Evolutionary conservation across 1,139 yeast species (phyloP).

Genomic region (Hanseniaspora sp.): DNA sequence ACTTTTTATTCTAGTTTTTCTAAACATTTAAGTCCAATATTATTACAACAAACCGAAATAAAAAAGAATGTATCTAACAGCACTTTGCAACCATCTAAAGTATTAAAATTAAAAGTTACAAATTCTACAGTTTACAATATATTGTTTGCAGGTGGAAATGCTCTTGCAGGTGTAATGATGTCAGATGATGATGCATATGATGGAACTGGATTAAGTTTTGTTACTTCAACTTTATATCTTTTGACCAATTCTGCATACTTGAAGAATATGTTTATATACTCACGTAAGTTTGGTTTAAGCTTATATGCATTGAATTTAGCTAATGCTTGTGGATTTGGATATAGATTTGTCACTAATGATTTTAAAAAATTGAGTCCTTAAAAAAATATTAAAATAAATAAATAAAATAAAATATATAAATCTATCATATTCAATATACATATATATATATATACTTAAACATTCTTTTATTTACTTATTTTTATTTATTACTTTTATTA

Average conservation of each 20-base stretch:
- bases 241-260: slow-evolving; percentile 63
- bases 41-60: slow-evolving; percentile 12
- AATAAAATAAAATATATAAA: not conserved
- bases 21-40: not conserved
- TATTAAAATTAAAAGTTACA: slow-evolving; percentile 10
- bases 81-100: slow-evolving; percentile 5
- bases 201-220: slow-evolving; percentile 80
- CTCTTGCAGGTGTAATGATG: slow-evolving; percentile 71
- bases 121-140: slow-evolving; percentile 30
- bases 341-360: slow-evolving; percentile 42
- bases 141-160: slow-evolving; percentile 60
- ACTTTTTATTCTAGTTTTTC: slow-evolving; percentile 7
- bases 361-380: slow-evolving; percentile 4
- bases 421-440: too few relatives aligned
- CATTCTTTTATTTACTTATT: too few relatives aligned
- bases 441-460: too few relatives aligned
- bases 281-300: slow-evolving; percentile 49
- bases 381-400: not conserved
- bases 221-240: slow-evolving; percentile 74
- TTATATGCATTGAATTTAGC: slow-evolving; percentile 49
- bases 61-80: slow-evolving; percentile 1
- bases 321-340: slow-evolving; percentile 59
- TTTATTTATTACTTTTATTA: too few relatives aligned
- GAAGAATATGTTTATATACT: slow-evolving; percentile 36
- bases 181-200: slow-evolving; percentile 69